Base-by-base conservation (phyloP, 306 rosid genomes). In the Cajanus cajan region DNA sequence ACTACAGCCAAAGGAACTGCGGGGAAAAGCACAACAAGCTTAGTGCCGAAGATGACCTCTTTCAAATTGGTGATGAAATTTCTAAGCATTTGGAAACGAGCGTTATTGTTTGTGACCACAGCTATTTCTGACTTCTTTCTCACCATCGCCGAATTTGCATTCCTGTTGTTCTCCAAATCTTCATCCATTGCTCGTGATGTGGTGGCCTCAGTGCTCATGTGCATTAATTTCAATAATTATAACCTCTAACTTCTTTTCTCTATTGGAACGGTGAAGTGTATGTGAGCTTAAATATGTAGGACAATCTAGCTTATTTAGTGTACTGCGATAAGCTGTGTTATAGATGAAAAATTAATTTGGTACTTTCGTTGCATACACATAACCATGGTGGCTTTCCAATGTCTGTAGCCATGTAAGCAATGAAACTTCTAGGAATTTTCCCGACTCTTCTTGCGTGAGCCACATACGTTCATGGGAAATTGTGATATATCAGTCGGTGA, bases 1-100 rank as follows among this genome's bases (percentile, higher is more conserved):
- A 47, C 83, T 67, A 94, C 86, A 22, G 97, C 97, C 1, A 92
- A 78, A 8, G 97, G 97, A 5, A 94, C 76, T 0, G 98, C 97
- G 0, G 92, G 97, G 63, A 92, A 92, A 43, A 94, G 91, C 77
- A 94, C 77, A 8, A 86, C 86, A 45, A 94, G 93, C 84, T 94
- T 94, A 21, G 98, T 94, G n/a, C 94, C 96, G 69, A 92, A 71
- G 5, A 88, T 28, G 36, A 94, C 94, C 80, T 82, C 86, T 75
- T 75, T 87, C 44, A 92, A 69, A 70, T 94, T 89, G 10, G 78
- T 48, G 74, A 88, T 75, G 8, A 94, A 64, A 21, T 18, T 57
- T 44, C 93, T 74, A 2, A 94, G 68, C 62, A 87, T 64, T 66
- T 77, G 64, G 44, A 85, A 82, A 11, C 83, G 84, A 58, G 71